Evolutionary conservation across 306 rosid species (phyloP), one percentile per base, ranked within the genome.

Genomic region (Glycine soja): DNA sequence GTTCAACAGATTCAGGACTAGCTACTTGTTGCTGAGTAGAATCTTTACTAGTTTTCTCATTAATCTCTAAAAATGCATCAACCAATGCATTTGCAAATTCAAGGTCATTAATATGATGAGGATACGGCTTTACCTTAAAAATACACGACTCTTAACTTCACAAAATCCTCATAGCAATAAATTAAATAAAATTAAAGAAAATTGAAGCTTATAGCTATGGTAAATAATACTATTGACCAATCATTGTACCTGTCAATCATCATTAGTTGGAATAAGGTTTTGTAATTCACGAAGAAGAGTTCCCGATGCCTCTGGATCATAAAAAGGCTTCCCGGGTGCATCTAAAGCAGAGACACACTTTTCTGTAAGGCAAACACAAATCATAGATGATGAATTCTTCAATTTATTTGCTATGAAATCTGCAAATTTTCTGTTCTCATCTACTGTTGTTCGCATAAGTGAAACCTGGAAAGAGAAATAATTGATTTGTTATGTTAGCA

Each of bases 291-390:
- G 83, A 75, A 89, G 75, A 81, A 92, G 97, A 16, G 92, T 76
- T 74, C 80, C 40, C n/a, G 95, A 89, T 58, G 90, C 91, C 78
- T 88, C 94, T 13, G 88, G 92, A 88, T 95, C 95, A 88, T 82
- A 78, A 79, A 95, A 92, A 36, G 97, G 88, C 90, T 87, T 87
- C 72, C 92, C 97, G 3, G 84, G 92, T 66, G 92, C 90, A 88
- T 95, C 98, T 88, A 95, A 83, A 82, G 97, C 95, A 88, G 98
- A 95, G 46, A 95, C 18, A 70, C 98, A 97, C 74, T 91, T 91
- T 84, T 90, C 88, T 8, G 98, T 97, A 69, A 95, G 88, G 90
- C 97, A 95, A 80, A 92, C 93, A 80, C 89, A 40, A 14, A 91
- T 85, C 87, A 86, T 90, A 43, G 94, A 90, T 14, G 88, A 85